Conservation (phyloP, 805 yeast genomes). For the Myxozyma sirexii region DNA sequence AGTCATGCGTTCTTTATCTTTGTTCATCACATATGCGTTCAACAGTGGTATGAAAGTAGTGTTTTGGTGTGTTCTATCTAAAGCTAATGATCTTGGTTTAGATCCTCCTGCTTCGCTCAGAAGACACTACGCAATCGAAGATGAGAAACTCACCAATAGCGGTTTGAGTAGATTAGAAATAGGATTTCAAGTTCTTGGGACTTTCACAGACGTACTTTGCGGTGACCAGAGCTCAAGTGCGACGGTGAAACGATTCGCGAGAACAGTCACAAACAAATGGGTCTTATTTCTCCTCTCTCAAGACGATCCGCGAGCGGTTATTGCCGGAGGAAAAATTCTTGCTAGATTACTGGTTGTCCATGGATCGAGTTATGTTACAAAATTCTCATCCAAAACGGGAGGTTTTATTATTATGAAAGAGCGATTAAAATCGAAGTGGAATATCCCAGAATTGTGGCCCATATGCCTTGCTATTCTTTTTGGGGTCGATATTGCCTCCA, state of each 20-base stretch:
- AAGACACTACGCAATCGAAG: constrained; percentile 27
- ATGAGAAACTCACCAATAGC: constrained; percentile 4
- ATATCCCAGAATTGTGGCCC: constrained; percentile 48
- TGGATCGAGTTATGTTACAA: constrained; percentile 51
- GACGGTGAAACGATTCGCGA: constrained; percentile 50
- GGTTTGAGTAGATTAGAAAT: constrained; percentile 34
- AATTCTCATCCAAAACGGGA: constrained; percentile 44
- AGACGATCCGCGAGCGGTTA: constrained; percentile 44
- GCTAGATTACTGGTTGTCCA: constrained; percentile 52
- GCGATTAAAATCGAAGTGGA: constrained; percentile 53
- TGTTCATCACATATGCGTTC: constrained; percentile 55
- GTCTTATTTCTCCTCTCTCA: constrained; percentile 56
- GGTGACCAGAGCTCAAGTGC: constrained; percentile 43
- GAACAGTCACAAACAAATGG: constrained; percentile 69
- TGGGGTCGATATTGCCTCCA: constrained; percentile 47
- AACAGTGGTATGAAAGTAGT: constrained; percentile 29
- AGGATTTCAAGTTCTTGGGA: constrained; percentile 43
- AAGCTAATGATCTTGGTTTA: neutral
- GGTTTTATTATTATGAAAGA: constrained; percentile 56
- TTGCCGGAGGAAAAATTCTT: constrained; percentile 49
- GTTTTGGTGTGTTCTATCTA: neutral
- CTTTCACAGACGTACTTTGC: constrained; percentile 47
- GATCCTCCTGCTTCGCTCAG: constrained; percentile 5
- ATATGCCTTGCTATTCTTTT: constrained; percentile 39
- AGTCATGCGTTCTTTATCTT: constrained; percentile 54